Conservation (phyloP, 495 filamentous ascomycete species). For the Massariosphaeria phaeospora region DNA sequence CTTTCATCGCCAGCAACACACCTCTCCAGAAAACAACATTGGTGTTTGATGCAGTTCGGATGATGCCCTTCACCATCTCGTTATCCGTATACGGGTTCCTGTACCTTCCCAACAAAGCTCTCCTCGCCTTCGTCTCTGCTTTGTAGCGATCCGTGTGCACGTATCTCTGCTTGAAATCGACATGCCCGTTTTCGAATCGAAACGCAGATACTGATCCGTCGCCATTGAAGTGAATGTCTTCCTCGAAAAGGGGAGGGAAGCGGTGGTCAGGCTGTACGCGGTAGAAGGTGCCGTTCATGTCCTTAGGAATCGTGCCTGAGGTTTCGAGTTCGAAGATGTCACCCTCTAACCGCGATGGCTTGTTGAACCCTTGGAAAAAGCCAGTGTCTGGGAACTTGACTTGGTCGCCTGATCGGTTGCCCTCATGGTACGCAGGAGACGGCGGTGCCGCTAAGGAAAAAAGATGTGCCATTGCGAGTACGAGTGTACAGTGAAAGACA, state of each 20-base stretch:
- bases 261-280: conserved; percentile 48
- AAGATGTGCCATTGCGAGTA: conserved; percentile 44
- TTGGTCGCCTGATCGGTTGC: conserved; percentile 25
- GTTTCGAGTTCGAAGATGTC: conserved; percentile 49
- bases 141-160: conserved; percentile 32
- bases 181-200: conserved; percentile 47
- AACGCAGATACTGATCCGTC: conserved; percentile 49
- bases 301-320: conserved; percentile 46
- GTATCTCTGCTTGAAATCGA: conserved; percentile 32
- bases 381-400: conserved; percentile 47
- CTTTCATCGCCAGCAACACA: conserved; percentile 31
- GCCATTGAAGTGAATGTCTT: conserved; percentile 38
- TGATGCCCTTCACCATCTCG: conserved; percentile 32
- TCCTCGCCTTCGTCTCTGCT: conserved; percentile 30
- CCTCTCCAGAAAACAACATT: conserved; percentile 35
- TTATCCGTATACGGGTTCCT: conserved; percentile 34
- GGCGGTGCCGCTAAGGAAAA: conserved; percentile 42
- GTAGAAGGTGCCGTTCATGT: conserved; percentile 53
- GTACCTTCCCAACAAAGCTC: conserved; percentile 29
- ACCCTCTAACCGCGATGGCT: conserved; percentile 45
- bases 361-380: conserved; percentile 48
- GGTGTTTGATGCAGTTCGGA: conserved; percentile 31
- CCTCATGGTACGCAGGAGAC: conserved; percentile 30
- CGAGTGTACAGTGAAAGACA: not conserved
- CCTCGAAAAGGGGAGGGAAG: conserved; percentile 52